These are phyloP conservation scores for Rostrohypoxylon terebratum DNA, from an alignment of 495 filamentous ascomycete species.

Conservation along the genomic window DNA sequence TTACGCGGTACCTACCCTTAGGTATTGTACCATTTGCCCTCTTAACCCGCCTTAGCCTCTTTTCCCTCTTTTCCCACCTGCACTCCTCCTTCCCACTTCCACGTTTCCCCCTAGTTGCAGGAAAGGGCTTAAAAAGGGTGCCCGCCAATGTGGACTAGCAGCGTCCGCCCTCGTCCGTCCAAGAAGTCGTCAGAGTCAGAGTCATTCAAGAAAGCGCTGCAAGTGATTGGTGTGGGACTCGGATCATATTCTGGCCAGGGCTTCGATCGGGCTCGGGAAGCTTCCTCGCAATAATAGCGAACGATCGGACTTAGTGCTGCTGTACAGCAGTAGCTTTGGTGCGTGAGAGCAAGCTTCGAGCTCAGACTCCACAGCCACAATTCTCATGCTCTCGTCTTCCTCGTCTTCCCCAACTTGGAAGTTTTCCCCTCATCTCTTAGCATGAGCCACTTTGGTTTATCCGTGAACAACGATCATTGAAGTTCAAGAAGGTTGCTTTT, in stretches of 20 bases:
- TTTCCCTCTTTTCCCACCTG: too few relatives aligned
- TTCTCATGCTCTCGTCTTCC: background rate
- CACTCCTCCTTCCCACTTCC: constrained; percentile 13
- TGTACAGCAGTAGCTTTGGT: background rate
- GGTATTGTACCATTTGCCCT: too few relatives aligned
- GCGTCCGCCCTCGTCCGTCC: constrained; percentile 25
- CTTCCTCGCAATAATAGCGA: constrained; percentile 39
- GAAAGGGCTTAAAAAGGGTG: constrained; percentile 28
- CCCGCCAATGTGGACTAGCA: constrained; percentile 41
- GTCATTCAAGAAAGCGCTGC: constrained; percentile 33
- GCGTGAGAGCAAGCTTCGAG: constrained; percentile 28
- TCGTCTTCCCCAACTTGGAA: constrained; percentile 14
- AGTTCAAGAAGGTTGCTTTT: background rate
- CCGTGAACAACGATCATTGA: constrained; percentile 12
- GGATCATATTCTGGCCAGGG: constrained; percentile 38
- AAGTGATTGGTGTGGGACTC: constrained; percentile 40
- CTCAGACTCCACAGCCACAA: constrained; percentile 40
- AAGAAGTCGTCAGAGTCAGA: constrained; percentile 36
- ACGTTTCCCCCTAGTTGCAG: constrained; percentile 25
- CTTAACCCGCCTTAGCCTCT: constrained; percentile 1
- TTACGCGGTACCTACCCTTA: background rate
- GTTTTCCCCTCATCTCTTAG: constrained; percentile 19
- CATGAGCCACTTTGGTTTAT: constrained; percentile 43
- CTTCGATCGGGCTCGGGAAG: constrained; percentile 43
- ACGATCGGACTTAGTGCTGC: constrained; percentile 15